phyloP scores from a whole-genome alignment of 2,329 filamentous ascomycete species.

The Trichoderma atrobrunneum region DNA sequence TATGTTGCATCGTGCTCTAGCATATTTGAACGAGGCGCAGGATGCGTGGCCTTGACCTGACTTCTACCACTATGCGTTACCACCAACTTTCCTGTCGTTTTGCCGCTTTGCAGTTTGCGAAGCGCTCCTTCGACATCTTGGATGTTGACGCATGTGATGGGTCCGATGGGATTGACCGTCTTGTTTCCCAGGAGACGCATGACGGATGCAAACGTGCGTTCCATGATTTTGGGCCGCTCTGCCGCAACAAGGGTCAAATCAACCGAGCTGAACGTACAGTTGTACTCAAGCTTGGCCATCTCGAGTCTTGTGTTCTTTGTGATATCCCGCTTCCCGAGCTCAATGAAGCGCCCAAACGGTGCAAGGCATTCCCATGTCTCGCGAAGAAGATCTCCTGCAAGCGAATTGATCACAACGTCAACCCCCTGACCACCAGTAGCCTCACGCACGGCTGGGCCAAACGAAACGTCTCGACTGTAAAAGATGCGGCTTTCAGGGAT shows the following conservation, averaged over 20 bases:
- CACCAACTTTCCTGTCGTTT: conserved; percentile 42
- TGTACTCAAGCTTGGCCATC: conserved; percentile 48
- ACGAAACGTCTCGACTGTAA: conserved; percentile 27
- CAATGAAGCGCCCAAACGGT: conserved; percentile 45
- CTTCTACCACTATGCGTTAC: conserved; percentile 42
- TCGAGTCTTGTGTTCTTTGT: conserved; percentile 43
- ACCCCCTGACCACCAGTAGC: conserved; percentile 52
- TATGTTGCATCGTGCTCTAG: conserved; percentile 46
- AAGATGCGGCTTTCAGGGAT: conserved; percentile 36
- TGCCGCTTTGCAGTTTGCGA: conserved; percentile 35
- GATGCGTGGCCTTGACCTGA: conserved; percentile 38
- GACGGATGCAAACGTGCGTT: conserved; percentile 38
- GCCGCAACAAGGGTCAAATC: conserved; percentile 45
- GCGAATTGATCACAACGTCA: conserved; percentile 63
- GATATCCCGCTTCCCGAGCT: conserved; percentile 42
- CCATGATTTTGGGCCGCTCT: conserved; percentile 41
- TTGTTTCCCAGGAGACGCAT: conserved; percentile 35
- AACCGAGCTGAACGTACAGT: conserved; percentile 45
- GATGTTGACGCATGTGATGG: conserved; percentile 36
- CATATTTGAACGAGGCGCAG: conserved; percentile 25
- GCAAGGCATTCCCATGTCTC: conserved; percentile 45
- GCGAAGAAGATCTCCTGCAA: conserved; percentile 41
- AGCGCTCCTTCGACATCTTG: conserved; percentile 40
- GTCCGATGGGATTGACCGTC: conserved; percentile 36
- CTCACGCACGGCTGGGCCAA: conserved; percentile 22